Percentiles rank a stretch among this genome's conserved stretches.
These are phyloP conservation scores for Solanum chmielewskii DNA, from an alignment of 257 asterid species.

Conservation along the genomic window DNA sequence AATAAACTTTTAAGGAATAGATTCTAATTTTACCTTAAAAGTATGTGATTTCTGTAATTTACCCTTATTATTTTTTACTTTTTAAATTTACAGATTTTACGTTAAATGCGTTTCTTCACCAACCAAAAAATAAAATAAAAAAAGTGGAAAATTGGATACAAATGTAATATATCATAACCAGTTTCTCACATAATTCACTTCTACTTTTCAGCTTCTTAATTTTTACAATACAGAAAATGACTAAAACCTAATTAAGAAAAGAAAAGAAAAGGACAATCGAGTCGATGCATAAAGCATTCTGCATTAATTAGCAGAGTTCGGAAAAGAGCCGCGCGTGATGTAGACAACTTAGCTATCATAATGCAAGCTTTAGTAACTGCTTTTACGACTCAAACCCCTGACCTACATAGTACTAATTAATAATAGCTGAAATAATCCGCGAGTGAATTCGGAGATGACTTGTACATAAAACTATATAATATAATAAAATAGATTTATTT, in stretches of 20 bases:
- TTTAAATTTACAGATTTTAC: too few species aligned
- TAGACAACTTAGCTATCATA: not conserved
- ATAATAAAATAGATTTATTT: not conserved
- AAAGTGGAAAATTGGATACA: not conserved
- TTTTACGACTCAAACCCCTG: too few species aligned
- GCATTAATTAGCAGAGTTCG: not conserved
- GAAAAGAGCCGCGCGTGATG: not conserved
- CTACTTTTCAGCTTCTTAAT: conserved; percentile 1
- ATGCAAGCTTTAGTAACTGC: not conserved
- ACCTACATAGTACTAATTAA: not conserved
- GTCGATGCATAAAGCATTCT: not conserved
- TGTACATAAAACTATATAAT: not conserved
- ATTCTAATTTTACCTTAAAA: too few species aligned
- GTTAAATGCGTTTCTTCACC: not conserved
- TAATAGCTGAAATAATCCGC: not conserved
- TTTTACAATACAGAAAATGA: not conserved
- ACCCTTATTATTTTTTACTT: too few species aligned
- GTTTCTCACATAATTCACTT: conserved; percentile 45
- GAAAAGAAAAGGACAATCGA: not conserved
- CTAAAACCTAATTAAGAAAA: not conserved
- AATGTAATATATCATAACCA: not conserved
- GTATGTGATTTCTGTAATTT: too few species aligned
- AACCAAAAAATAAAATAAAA: not conserved
- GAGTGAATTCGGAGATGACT: not conserved
- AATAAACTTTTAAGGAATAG: too few species aligned